Evolutionary conservation across 306 rosid genomes (phyloP), one percentile per base, ranked within the genome.

Genomic region (Prunus padus): DNA sequence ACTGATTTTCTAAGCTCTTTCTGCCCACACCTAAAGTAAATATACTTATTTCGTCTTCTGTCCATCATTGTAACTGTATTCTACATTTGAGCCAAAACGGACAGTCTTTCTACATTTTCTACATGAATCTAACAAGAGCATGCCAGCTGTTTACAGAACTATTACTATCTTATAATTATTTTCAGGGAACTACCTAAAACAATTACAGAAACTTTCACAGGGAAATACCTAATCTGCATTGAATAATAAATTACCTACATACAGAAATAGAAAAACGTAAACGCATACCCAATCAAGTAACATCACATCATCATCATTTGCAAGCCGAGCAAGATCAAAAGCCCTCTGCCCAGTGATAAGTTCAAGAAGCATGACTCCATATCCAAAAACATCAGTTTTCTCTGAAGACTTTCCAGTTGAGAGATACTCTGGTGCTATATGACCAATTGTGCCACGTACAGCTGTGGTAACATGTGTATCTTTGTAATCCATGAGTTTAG

Each of bases 321-420:
- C 99, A 82, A 92, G 97, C 72, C 99, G 91, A 55, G 97, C 97
- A n/a, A 95, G 96, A 86, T 95, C 99, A 28, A 92, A 95, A 67
- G 99, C 99, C 79, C 97, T 86, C 78, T 92, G 97, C 70, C 97
- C 99, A 71, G 99, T 95, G 72, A 92, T 90, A 69, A 95, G 88
- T 82, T 95, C 99, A 71, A 95, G 97, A 86, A 95, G 97, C 96
- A 88, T 95, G 79, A 90, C 97, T n/a, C 99, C 99, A 33, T 92
- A 95, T 73, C 97, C 98, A 78, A 95, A 95, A 82, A 92, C 96
- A 67, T 92, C 98, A 40, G 96, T 92, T 84, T 95, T 95, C 81
- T 95, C 98, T 3, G 97, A 92, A 76, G 92, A 89, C 74, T 92
- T 92, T 79, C 98, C 97, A 46, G 97, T 95, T 72, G 98, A 95